Evolutionary conservation across 768 basidiomycete species (phyloP).

Genomic region (Neoboletus subvelutipes): DNA sequence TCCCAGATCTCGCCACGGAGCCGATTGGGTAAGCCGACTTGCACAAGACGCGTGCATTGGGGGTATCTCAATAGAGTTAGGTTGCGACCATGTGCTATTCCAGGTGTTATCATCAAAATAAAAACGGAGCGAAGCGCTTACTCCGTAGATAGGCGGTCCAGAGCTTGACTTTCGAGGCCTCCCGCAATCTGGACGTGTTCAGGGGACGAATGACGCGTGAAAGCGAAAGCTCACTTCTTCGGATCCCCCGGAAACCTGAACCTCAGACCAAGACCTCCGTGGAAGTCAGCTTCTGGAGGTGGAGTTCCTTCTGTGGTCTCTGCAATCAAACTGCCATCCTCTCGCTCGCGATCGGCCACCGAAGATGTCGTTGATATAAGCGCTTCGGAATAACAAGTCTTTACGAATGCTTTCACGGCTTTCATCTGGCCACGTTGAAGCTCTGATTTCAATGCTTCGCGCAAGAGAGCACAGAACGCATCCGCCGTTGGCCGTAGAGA

Average conservation of each 20-base stretch:
- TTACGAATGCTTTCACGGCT: constrained; percentile 82
- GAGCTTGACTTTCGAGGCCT: constrained; percentile 92
- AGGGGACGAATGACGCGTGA: constrained; percentile 5
- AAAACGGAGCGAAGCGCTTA: constrained; percentile 35
- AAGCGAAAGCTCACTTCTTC: constrained; percentile 62
- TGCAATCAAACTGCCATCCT: constrained; percentile 62
- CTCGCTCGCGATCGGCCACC: constrained; percentile 63
- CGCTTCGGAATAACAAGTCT: constrained; percentile 93
- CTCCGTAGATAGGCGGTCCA: constrained; percentile 88
- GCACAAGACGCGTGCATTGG: constrained; percentile 93
- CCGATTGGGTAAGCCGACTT: constrained; percentile 93
- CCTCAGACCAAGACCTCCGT: constrained; percentile 74
- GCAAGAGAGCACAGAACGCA: constrained; percentile 84
- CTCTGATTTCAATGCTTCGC: constrained; percentile 86
- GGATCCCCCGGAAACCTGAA: constrained; percentile 93
- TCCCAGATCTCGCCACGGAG: constrained; percentile 99
- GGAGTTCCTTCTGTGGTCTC: constrained; percentile 51
- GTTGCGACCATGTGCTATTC: constrained; percentile 84
- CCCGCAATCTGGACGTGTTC: constrained; percentile 59
- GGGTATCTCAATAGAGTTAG: constrained; percentile 96
- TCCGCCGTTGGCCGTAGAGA: constrained; percentile 92
- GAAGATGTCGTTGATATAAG: constrained; percentile 60
- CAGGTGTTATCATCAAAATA: constrained; percentile 11
- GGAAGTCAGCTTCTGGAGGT: constrained; percentile 55
- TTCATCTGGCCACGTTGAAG: constrained; percentile 94